Conservation (phyloP, 192 early-diverging fungal species). For the Spizellomyces punctatus region DNA sequence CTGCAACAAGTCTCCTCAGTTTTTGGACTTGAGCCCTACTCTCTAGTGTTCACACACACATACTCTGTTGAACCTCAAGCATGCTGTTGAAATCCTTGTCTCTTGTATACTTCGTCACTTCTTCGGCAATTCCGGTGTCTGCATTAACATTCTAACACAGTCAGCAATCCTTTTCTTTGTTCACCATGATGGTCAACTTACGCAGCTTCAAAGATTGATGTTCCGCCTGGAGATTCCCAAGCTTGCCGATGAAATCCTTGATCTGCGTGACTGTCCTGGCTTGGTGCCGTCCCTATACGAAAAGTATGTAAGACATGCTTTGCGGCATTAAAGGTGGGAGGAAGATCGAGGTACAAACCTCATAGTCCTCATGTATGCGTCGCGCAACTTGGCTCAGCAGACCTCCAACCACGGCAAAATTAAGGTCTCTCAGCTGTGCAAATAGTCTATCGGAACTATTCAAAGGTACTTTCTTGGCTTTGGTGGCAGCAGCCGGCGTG, state of each 20-base stretch:
- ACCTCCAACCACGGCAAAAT: constrained; percentile 88
- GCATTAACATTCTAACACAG: constrained; percentile 17
- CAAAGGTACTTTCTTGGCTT: constrained; percentile 72
- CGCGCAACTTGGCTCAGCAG: constrained; percentile 81
- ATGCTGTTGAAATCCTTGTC: constrained; percentile 79
- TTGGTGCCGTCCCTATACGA: constrained; percentile 72
- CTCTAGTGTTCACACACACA: background rate
- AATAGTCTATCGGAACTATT: constrained; percentile 83
- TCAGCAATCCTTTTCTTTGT: constrained; percentile 2
- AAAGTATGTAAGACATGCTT: constrained; percentile 17
- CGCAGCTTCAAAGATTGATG: constrained; percentile 81
- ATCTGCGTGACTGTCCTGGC: constrained; percentile 91
- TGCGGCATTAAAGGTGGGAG: background rate
- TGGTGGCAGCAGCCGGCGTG: constrained; percentile 18
- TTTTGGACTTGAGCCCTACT: background rate
- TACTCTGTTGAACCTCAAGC: constrained; percentile 91
- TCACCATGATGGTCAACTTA: constrained; percentile 38
- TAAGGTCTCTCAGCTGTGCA: constrained; percentile 79
- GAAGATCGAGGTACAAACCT: constrained; percentile 47
- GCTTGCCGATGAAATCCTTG: constrained; percentile 87
- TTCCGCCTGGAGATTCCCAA: constrained; percentile 81
- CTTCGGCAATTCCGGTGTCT: constrained; percentile 83
- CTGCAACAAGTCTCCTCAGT: constrained; percentile 24
- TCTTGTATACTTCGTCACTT: constrained; percentile 77
- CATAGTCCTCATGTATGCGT: constrained; percentile 85